Evolutionary conservation across 805 yeast genomes (phyloP), one percentile per base, ranked within the genome.

Genomic region (Metschnikowia noctiluminum): DNA sequence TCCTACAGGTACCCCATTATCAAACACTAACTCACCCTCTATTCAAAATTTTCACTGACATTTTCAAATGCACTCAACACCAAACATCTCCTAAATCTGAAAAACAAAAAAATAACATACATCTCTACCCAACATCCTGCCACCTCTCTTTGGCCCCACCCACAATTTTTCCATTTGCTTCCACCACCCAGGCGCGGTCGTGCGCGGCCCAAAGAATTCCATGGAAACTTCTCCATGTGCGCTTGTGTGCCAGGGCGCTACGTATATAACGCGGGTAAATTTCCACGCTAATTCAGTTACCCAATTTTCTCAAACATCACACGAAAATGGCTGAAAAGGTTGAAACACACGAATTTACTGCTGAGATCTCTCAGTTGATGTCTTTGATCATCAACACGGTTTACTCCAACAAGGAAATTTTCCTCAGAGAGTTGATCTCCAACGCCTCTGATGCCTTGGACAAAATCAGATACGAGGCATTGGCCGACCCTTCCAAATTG

Each of bases 291-390:
- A 4, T 3, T 21, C 5, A 5, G 3, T 6, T 2, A 5, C 34
- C 13, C 2, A 10, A 31, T 31, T 11, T 14, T 7, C 14, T 40
- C 2, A 38, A 31, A 14, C 31, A 12, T 26, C 30, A 32, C 32
- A 42, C 43, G 40, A 51, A 52, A 40, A 80, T 80, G 84, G 68
- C 82, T 60, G 72, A 78, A 45, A 73, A 73, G 63, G 70, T 82
- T 68, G 95, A 87, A 80, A 85, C 95, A 51, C 89, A 82, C 71
- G 98, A 92, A 81, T 94, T 94, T 78, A 97, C 95, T 77, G 99
- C 99, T 83, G 99, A 94, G 90, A 94, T 94, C 77, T 89, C 98
- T 86, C 99, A 94, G 96, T 82, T 94, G 84, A 87, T 94, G 98
- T 89, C 97, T 75, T 85, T 94, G 82, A 89, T 94, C 90, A 94